Evolutionary conservation across 2,329 filamentous ascomycete genomes (phyloP), one percentile per base, ranked within the genome.

Genomic region (Fusarium guadeloupense): DNA sequence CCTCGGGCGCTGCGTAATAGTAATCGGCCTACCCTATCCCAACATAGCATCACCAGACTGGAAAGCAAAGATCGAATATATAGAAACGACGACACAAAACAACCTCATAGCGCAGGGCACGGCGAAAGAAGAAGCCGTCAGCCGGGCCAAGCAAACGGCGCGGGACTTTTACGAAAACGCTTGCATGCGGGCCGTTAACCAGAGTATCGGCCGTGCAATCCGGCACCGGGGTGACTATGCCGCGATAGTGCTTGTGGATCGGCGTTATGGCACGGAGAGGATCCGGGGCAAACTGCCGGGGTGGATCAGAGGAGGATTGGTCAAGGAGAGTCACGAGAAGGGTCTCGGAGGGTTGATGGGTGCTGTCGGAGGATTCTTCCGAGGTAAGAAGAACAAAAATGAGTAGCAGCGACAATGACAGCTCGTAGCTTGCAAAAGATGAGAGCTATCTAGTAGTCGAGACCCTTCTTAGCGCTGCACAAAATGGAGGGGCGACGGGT

Each of bases 141-240:
- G 59, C 2, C 60, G 46, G 33, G 80, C 79, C 0, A 87, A 85
- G 67, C 81, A 84, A 64, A 78, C 88, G 5, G 88, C 89, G 3
- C 80, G 89, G 46, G 91, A 94, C 58, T 96, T 92, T 71, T 96
- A 96, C 72, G 93, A 97, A 74, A 98, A 98, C 72, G 87, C 92
- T 0, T 97, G 93, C 74, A 97, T 99, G 93, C 84, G 95, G 33
- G 92, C 93, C 5, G 95, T 99, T 5, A 99, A 99, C 74, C 95
- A 99, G 79, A 95, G 92, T 71, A 93, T 99, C 66, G 95, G 95
- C 1, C 83, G 95, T 54, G 95, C 93, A 1, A 97, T 99, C 68
- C 83, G 95, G 40, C 95, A 99, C 73, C 85, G 84, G 50, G 86
- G 85, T 20, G 95, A 99, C 76, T 98, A 96, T 76, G 95, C 95